phyloP scores from a whole-genome alignment of 441 rosid species.

The Corymbia calophylla region DNA sequence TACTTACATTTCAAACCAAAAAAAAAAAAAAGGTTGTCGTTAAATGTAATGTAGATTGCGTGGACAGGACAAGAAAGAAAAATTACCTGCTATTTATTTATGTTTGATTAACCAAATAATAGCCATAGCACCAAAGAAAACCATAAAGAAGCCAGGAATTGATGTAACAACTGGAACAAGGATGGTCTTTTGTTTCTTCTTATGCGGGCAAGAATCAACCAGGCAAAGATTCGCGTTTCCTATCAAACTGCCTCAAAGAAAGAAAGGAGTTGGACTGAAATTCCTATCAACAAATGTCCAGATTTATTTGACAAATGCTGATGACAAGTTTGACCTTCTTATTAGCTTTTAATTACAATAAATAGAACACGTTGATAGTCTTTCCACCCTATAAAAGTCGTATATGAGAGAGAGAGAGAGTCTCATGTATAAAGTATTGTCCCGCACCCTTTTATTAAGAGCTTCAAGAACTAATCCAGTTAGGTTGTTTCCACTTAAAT shows the following conservation, averaged over 20 bases:
- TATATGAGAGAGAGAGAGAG: not conserved
- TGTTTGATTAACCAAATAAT: not conserved
- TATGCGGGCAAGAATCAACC: not conserved
- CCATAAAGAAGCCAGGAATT: not conserved
- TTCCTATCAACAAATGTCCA: not conserved
- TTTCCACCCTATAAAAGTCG: not conserved
- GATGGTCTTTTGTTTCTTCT: not conserved
- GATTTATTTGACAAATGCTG: not conserved
- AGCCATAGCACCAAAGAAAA: not conserved
- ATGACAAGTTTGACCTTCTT: not conserved
- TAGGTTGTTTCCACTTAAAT: not conserved
- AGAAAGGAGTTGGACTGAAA: not conserved
- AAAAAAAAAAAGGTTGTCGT: not conserved
- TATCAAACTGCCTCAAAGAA: not conserved
- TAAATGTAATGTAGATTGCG: too few relatives aligned
- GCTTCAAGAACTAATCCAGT: not conserved
- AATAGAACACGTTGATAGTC: not conserved
- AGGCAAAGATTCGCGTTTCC: not conserved
- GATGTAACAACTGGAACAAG: not conserved
- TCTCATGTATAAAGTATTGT: not conserved
- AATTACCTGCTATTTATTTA: not conserved
- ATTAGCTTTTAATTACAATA: too few relatives aligned
- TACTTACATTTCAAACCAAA: too few relatives aligned
- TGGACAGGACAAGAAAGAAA: too few relatives aligned
- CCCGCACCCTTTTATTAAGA: not conserved